Conservation (phyloP, 2,329 filamentous ascomycete genomes). For the Aspergillus sp. region DNA sequence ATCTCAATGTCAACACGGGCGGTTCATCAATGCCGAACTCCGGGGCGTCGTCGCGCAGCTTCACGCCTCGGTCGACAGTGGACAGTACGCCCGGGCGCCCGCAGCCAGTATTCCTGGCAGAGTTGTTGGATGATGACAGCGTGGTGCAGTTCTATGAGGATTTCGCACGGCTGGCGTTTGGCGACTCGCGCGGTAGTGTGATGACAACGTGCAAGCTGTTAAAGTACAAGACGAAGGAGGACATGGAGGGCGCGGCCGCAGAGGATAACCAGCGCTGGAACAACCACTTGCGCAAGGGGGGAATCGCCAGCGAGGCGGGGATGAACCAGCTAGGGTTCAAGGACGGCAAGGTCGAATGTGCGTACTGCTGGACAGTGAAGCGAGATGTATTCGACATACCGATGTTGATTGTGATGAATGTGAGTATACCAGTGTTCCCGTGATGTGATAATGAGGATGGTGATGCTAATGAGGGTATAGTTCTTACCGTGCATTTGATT, state of each 20-base stretch:
- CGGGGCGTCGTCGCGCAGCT: constrained; percentile 48
- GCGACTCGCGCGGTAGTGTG: constrained; percentile 82
- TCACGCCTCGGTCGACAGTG: constrained; percentile 51
- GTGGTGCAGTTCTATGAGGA: constrained; percentile 96
- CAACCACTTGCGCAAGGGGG: constrained; percentile 47
- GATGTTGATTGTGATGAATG: constrained; percentile 97
- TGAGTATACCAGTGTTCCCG: constrained; percentile 56
- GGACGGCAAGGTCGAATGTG: constrained; percentile 91
- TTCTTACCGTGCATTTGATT: neutral
- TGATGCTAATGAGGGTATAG: constrained; percentile 1
- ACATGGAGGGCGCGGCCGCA: constrained; percentile 44
- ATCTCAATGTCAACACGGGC: constrained; percentile 81
- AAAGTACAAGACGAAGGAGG: constrained; percentile 80
- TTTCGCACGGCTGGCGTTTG: constrained; percentile 88
- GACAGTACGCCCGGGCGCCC: constrained; percentile 52
- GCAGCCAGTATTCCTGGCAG: constrained; percentile 85
- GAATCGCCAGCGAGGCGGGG: constrained; percentile 59
- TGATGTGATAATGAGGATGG: neutral
- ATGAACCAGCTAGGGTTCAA: constrained; percentile 77
- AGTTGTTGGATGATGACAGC: constrained; percentile 89
- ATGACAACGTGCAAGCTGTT: constrained; percentile 82
- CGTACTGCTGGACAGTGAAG: constrained; percentile 96
- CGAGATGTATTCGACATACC: constrained; percentile 97
- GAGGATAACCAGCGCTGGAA: constrained; percentile 52
- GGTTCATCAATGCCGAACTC: constrained; percentile 42